Percentiles rank a stretch among this genome's conserved stretches.
Conservation (phyloP, 208 protist species). For the Acanthamoeba culbertsoni region DNA sequence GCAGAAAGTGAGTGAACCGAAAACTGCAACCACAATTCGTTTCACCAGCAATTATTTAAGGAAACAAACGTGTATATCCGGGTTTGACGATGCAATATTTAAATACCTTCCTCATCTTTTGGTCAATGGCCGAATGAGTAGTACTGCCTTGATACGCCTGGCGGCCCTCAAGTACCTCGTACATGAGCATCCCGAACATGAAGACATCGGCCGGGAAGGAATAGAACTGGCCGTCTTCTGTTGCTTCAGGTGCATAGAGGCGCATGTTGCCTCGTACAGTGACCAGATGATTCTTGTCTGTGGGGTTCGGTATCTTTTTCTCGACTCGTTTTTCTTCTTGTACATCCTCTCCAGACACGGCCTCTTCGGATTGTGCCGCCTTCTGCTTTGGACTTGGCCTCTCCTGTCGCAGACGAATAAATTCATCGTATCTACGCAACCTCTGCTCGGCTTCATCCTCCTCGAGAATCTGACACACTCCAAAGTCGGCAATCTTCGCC, state of each 20-base stretch:
- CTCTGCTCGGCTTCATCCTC: not conserved
- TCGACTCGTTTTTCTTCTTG: not conserved
- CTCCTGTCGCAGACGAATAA: not conserved
- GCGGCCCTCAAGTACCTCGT: constrained; percentile 32
- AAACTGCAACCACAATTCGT: not conserved
- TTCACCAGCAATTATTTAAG: too few relatives aligned
- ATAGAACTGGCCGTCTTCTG: not conserved
- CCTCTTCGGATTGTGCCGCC: not conserved
- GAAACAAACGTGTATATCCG: not conserved
- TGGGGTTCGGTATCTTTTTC: not conserved
- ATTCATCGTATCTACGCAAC: not conserved
- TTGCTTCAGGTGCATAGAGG: constrained; percentile 38
- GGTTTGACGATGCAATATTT: not conserved
- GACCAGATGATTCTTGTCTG: not conserved
- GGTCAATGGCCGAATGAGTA: not conserved
- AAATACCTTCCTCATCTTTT: constrained; percentile 32
- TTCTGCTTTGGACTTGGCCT: not conserved
- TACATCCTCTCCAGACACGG: not conserved
- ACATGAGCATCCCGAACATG: constrained; percentile 60
- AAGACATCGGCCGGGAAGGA: constrained; percentile 6
- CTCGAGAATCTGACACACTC: not conserved
- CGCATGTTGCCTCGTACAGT: constrained; percentile 48
- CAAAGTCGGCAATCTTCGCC: constrained; percentile 47
- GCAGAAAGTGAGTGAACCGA: not conserved
- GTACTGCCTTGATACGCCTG: not conserved